Base-by-base conservation (phyloP, 441 rosid genomes). In the Oxalis stricta region DNA sequence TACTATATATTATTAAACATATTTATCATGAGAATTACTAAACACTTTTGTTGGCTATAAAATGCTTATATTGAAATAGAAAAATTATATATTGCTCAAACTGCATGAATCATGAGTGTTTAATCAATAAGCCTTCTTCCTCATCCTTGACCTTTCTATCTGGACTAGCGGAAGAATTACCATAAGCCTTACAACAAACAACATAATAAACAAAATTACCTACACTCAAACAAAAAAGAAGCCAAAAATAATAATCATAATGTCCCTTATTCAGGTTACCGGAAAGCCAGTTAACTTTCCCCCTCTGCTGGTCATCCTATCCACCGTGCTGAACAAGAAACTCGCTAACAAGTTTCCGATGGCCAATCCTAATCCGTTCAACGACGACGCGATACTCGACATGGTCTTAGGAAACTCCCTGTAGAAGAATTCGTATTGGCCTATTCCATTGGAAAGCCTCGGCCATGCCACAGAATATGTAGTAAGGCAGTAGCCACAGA, bases 361-460 rank as follows among this genome's bases (percentile, higher is more conserved):
- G 0, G 82, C 94, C 82, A 72, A 63, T 48, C 92, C 97, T 5
- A 84, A 53, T 53, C 82, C 82, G 10, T 69, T 60, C 8, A 89
- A 38, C 0, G 81, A 58, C 15, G 84, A 68, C 0, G 94, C 97
- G 0, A 89, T 74, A 22, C 92, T 84, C 1, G 97, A 82, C 94
- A 89, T 82, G 49, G 75, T 72, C 65, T 73, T 84, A 5, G 95
- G 97, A 39, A 89, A 68, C 80, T 89, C 88, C 0, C 80, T 62
- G 36, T 89, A 89, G 58, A 65, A 89, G 46, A 84, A 89, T 68
- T 84, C 97, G 0, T 79, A 82, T 50, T 84, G 97, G 11, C 84
- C 94, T 10, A 89, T 82, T 7, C 76, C 86, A 3, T 70, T 72
- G n/a, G 33, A 77, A 48, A 38, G 77, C 78, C 44, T 64, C 76